A percentile compares a stretch with the other conserved stretches of the same genome.
Conservation (phyloP, 176 grass and related monocot species). For the Elymus sibiricus region DNA sequence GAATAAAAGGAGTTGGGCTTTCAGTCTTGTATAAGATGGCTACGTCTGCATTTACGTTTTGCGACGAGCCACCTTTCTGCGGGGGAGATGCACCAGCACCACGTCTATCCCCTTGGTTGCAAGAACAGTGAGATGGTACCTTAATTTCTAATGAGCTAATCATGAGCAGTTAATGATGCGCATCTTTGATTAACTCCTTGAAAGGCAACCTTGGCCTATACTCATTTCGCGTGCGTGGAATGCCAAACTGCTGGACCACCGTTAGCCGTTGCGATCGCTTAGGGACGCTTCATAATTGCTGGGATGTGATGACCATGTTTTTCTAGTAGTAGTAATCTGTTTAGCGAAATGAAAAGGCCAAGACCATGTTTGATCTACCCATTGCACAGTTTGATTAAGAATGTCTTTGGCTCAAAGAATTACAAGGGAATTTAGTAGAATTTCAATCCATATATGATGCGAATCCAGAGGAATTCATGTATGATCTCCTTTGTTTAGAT, state of each 20-base stretch:
- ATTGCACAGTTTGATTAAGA: neutral
- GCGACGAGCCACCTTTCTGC: conserved; percentile 1
- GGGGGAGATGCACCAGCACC: conserved; percentile 7
- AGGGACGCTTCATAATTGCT: neutral
- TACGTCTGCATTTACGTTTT: neutral
- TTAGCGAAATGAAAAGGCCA: neutral
- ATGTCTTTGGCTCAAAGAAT: neutral
- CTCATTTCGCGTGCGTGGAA: conserved; percentile 19
- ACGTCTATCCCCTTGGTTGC: neutral
- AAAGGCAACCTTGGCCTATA: conserved; percentile 24
- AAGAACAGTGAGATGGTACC: conserved; percentile 33
- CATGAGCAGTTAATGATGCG: conserved; percentile 43
- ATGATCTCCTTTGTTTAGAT: no score
- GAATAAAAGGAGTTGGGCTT: conserved; percentile 33
- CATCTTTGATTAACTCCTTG: conserved; percentile 48
- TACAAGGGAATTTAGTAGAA: no score
- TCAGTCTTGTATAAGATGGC: neutral
- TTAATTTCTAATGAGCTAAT: conserved; percentile 31
- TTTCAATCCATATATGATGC: no score
- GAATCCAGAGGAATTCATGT: no score
- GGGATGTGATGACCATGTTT: neutral
- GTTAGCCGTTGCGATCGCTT: neutral
- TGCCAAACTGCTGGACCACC: conserved; percentile 12
- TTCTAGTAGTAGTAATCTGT: neutral
- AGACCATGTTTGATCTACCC: neutral